Evolutionary conservation across 1,284 basidiomycete species (phyloP).

Genomic region (Rhodotorula sp.): DNA sequence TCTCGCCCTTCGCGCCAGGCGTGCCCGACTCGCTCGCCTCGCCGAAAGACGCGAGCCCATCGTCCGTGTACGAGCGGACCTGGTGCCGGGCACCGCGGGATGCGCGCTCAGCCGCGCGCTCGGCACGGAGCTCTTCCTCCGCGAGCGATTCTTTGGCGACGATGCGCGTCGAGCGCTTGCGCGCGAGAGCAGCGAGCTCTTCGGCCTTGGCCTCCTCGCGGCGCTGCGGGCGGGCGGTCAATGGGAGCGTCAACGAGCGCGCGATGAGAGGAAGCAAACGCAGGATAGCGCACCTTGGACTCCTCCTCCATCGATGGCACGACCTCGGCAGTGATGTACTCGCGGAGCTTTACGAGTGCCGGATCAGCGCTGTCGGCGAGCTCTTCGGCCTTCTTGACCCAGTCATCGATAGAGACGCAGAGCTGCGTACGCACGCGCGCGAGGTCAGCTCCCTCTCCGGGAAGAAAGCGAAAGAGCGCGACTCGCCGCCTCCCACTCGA

Average conservation of each 20-base stretch:
- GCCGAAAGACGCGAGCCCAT: constrained; percentile 44
- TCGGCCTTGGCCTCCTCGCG: constrained; percentile 7
- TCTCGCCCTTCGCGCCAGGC: constrained; percentile 48
- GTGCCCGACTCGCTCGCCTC: constrained; percentile 8
- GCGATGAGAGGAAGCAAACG: no score
- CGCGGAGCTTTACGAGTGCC: constrained; percentile 73
- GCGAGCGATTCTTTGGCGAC: constrained; percentile 65
- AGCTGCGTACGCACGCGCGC: constrained; percentile 57
- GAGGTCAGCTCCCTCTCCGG: neutral
- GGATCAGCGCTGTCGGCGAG: constrained; percentile 76
- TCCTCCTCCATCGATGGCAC: constrained; percentile 63
- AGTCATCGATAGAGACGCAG: constrained; percentile 74
- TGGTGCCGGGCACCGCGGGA: neutral
- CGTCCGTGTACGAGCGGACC: constrained; percentile 53
- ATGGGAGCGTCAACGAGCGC: neutral
- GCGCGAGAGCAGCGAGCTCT: constrained; percentile 52
- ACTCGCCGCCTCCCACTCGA: constrained; percentile 81
- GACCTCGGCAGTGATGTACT: constrained; percentile 64
- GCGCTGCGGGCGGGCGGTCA: constrained; percentile 12
- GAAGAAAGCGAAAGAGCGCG: neutral
- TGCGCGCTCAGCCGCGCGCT: constrained; percentile 50
- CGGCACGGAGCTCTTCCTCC: constrained; percentile 61
- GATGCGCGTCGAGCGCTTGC: constrained; percentile 77
- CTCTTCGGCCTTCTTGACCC: constrained; percentile 70
- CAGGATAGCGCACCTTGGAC: constrained; percentile 52